phyloP scores from a whole-genome alignment of 2,329 filamentous ascomycete species.

The Phialophora chinensis region DNA sequence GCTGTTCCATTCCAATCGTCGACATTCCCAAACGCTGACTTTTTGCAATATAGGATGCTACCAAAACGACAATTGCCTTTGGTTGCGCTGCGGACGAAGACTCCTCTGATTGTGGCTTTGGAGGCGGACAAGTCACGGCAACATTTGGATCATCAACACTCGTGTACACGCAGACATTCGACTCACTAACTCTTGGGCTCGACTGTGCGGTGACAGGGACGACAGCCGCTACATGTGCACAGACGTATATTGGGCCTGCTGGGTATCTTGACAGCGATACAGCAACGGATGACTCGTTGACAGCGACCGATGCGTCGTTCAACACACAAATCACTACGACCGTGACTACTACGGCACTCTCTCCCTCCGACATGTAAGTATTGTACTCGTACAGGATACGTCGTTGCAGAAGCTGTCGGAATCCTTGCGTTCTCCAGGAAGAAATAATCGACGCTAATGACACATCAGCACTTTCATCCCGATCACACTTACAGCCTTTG shows the following conservation, averaged over 20 bases:
- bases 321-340: constrained; percentile 25
- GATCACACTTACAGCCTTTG: background rate
- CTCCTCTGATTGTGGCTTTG: constrained; percentile 30
- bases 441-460: background rate
- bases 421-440: background rate
- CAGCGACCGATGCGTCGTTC: constrained; percentile 15
- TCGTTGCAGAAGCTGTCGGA: background rate
- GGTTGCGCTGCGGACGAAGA: constrained; percentile 27
- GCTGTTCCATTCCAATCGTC: background rate
- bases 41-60: constrained; percentile 25
- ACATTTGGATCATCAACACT: constrained; percentile 35
- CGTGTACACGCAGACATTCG: constrained; percentile 20
- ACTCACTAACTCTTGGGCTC: constrained; percentile 25
- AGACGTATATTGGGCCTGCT: constrained; percentile 33
- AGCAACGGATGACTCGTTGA: constrained; percentile 13
- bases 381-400: background rate
- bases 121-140: constrained; percentile 29
- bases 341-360: constrained; percentile 21
- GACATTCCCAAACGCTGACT: background rate
- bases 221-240: constrained; percentile 31
- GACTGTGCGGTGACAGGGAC: constrained; percentile 35
- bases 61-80: constrained; percentile 33
- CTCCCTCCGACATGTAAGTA: constrained; percentile 23
- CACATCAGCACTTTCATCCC: background rate
- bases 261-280: constrained; percentile 13